Evolutionary conservation across 2,329 filamentous ascomycete genomes (phyloP), one percentile per base, ranked within the genome.

Genomic region (Arthrinium puccinioides): DNA sequence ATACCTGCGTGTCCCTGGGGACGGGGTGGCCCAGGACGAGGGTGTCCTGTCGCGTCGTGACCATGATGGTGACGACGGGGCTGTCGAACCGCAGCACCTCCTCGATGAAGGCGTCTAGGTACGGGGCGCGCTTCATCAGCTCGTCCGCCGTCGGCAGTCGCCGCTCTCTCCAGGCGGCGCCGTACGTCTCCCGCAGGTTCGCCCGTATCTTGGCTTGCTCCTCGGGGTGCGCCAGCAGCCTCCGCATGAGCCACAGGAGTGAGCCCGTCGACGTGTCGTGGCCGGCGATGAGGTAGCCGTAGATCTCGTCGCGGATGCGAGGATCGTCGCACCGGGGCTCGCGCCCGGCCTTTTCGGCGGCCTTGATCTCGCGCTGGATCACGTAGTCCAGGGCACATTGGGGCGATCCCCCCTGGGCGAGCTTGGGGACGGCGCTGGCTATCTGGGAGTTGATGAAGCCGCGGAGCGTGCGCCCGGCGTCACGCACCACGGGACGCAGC

Each of bases 301-400:
- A 34, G 10, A 38, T 62, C 34, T 36, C 32, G 21, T 35, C 38
- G 6, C 13, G 13, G 3, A 30, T 9, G 26, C 14, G 5, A n/a
- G 21, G 26, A 6, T 31, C 15, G 11, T 25, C 9, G 26, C 18
- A 23, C 20, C 24, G 14, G 3, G 32, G 32, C 26, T 14, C 4
- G 18, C 32, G n/a, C 4, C 26, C 20, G 9, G n/a, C 13, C 20
- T 33, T 37, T 9, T 21, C 14, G 6, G 32, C 21, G 4, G 10
- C 3, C 11, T 7, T 11, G 5, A 6, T 14, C 24, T 35, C 32
- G 13, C 32, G 32, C 10, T 6, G 4, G 3, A 35, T 11, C 32
- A 35, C 0, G 86, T 90, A 25, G 14, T 30, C 27, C 2, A 30
- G 14, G 9, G 27, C 24, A n/a, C n/a, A n/a, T n/a, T n/a, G n/a